These are phyloP conservation scores for Houttuynia cordata DNA, from an alignment of 164 flowering plant species.

Conservation along the genomic window DNA sequence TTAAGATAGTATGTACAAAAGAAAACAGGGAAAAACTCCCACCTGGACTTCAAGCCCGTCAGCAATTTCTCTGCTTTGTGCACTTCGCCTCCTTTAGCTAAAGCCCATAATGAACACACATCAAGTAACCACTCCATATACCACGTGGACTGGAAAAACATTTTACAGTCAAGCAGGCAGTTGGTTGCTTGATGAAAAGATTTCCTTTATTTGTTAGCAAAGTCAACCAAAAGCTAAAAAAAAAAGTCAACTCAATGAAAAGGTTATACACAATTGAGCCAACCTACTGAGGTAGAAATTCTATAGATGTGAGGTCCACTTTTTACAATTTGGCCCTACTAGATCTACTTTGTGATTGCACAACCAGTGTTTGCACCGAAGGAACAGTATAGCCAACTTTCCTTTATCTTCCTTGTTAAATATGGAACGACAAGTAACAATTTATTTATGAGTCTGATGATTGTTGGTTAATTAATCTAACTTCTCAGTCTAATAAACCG, in stretches of 20 bases:
- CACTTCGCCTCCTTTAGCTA: slow-evolving; percentile 37
- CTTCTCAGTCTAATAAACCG: too few relatives aligned
- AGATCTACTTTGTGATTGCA: too few relatives aligned
- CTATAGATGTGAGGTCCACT: too few relatives aligned
- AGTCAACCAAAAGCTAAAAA: neutral
- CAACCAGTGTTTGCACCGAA: too few relatives aligned
- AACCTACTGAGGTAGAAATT: too few relatives aligned
- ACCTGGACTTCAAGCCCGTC: slow-evolving; percentile 56
- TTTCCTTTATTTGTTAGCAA: neutral
- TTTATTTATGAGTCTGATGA: too few relatives aligned
- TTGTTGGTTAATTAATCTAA: too few relatives aligned
- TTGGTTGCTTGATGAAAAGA: neutral
- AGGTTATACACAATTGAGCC: too few relatives aligned
- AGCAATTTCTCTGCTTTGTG: slow-evolving; percentile 50
- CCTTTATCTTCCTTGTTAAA: too few relatives aligned
- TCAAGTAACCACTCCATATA: slow-evolving; percentile 76
- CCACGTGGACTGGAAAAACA: slow-evolving; percentile 47
- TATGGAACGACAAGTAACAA: too few relatives aligned
- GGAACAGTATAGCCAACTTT: too few relatives aligned
- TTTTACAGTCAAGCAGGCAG: neutral
- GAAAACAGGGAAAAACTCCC: slow-evolving; percentile 1
- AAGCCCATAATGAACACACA: slow-evolving; percentile 65
- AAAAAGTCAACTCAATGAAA: neutral
- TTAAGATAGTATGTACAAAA: neutral
- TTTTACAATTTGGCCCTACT: too few relatives aligned